Conservation (phyloP, 805 yeast genomes). For the Pichia gijzeniarum region DNA sequence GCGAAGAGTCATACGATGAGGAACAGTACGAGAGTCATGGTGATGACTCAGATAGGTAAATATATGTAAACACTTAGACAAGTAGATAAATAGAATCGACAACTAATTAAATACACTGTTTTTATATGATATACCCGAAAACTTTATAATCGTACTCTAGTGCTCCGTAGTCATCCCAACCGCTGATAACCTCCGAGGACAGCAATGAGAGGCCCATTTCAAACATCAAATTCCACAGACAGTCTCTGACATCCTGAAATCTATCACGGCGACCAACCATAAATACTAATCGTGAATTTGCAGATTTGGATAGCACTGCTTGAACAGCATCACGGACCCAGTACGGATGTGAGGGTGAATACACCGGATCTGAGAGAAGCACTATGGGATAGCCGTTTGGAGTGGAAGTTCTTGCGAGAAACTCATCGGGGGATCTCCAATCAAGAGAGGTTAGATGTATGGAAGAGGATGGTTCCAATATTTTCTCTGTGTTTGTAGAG, state of each 20-base stretch:
- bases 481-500: slow-evolving; percentile 24
- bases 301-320: slow-evolving; percentile 33
- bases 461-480: slow-evolving; percentile 11
- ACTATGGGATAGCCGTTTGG: slow-evolving; percentile 44
- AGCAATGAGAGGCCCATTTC: slow-evolving; percentile 31
- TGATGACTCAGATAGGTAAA: slow-evolving; percentile 9
- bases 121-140: slow-evolving; percentile 17
- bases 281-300: slow-evolving; percentile 45
- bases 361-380: slow-evolving; percentile 82
- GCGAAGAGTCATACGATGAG: slow-evolving; percentile 9
- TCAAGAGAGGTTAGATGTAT: slow-evolving; percentile 39
- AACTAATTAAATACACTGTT: slow-evolving; percentile 4
- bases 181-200: slow-evolving; percentile 45
- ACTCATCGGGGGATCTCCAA: slow-evolving; percentile 61
- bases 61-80: neutral
- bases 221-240: slow-evolving; percentile 50
- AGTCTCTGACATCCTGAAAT: slow-evolving; percentile 58
- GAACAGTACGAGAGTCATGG: slow-evolving; percentile 5
- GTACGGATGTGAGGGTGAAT: slow-evolving; percentile 73
- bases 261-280: slow-evolving; percentile 71
- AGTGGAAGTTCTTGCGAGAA: slow-evolving; percentile 15
- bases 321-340: slow-evolving; percentile 60
- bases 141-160: slow-evolving; percentile 50
- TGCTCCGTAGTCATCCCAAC: slow-evolving; percentile 82
- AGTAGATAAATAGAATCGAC: slow-evolving; percentile 2